phyloP scores from a whole-genome alignment of 176 grass and related monocot genomes.

The Urochloa ruziziensis region DNA sequence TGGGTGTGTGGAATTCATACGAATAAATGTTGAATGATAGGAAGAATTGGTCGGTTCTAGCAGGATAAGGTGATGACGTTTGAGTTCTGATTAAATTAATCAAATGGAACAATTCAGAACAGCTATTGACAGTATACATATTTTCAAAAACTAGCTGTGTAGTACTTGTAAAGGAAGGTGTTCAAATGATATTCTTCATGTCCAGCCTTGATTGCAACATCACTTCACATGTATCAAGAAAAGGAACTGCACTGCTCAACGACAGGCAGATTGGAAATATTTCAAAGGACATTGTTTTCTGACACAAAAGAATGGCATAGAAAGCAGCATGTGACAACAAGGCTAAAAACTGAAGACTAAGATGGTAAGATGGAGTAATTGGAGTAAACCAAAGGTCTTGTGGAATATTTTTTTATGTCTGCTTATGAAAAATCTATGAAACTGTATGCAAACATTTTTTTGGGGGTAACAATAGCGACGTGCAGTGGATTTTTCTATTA shows the following conservation, averaged over 20 bases:
- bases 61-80: background rate
- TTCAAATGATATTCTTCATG: background rate
- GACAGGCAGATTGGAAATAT: background rate
- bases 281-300: background rate
- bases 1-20: background rate
- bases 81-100: background rate
- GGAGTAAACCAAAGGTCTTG: background rate
- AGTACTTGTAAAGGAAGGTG: background rate
- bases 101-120: background rate
- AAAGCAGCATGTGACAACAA: background rate
- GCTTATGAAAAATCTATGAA: background rate
- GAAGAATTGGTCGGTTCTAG: background rate
- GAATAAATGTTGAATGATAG: background rate
- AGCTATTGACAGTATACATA: background rate
- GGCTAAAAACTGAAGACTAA: background rate
- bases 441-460: background rate
- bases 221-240: background rate
- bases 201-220: background rate
- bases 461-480: background rate
- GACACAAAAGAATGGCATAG: slow-evolving; percentile 19
- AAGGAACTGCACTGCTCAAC: background rate
- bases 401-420: background rate
- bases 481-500: background rate
- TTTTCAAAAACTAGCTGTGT: background rate
- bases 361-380: background rate